Evolutionary conservation across 148 eudicot genomes (phyloP), one percentile per base, ranked within the genome.

Genomic region (Cornus kousa): DNA sequence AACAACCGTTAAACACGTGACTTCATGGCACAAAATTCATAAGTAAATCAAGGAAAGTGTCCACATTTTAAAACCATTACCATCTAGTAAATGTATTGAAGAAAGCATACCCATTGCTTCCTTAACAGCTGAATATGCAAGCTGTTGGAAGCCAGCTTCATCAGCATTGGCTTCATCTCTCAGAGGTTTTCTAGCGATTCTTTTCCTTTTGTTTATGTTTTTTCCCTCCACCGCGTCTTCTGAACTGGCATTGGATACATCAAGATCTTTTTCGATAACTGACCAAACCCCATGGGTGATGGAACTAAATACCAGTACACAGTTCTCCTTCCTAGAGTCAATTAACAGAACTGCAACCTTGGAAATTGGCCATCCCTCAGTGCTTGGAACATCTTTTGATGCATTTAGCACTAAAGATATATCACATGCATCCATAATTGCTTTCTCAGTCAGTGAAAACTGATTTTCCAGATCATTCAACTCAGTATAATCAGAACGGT

Each of bases 231-330:
- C 70, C 0, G 16, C 12, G 77, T 67, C 73, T 74, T 80, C 84
- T 65, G 75, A 70, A 66, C 70, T 74, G 46, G 73, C 68, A 75
- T 69, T 77, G 32, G 69, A 24, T 74, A 22, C 72, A 64, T 76
- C 73, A 70, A 85, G 60, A 73, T 80, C 88, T 81, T 90, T 90
- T 85, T 96, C 99, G 69, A 93, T 81, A 33, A 87, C 79, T 1
- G 98, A 93, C 99, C 97, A 96, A 22, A 90, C 98, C 84, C 99
- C 97, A 43, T 85, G 84, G 55, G 93, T 90, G 74, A 84, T 80
- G 67, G 90, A 74, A 74, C 97, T 80, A 78, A 84, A 86, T 68
- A 82, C 75, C 69, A 93, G 86, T 78, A 85, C 76, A 85, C 98
- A 93, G 67, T 86, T 86, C 53, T 90, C 88, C 80, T 81, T 89